These are phyloP conservation scores for Heliamphora pulchella DNA, from an alignment of 179 eudicot genomes.

Conservation along the genomic window DNA sequence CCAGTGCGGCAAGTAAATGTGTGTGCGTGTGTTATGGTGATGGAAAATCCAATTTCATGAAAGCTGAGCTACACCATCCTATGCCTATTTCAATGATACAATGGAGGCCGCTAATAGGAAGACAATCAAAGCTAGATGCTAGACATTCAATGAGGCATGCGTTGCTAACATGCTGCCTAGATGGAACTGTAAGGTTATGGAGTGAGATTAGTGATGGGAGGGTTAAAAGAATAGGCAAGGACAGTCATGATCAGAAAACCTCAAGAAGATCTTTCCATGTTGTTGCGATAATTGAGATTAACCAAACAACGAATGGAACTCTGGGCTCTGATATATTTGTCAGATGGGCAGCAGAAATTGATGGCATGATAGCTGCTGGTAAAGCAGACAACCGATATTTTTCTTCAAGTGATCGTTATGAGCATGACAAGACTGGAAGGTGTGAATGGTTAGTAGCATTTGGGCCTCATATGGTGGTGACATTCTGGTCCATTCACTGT, in stretches of 20 bases:
- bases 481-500: conserved; percentile 91
- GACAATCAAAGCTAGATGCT: conserved; percentile 27
- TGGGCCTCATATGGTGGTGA: conserved; percentile 58
- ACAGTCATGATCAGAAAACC: conserved; percentile 39
- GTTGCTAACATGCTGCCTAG: conserved; percentile 72
- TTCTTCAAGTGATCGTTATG: conserved; percentile 30
- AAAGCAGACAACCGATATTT: conserved; percentile 30
- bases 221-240: conserved; percentile 49
- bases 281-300: conserved; percentile 67
- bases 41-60: conserved; percentile 37
- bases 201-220: conserved; percentile 74
- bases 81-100: conserved; percentile 71
- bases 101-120: conserved; percentile 77
- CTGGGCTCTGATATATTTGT: conserved; percentile 64
- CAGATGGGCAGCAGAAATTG: conserved; percentile 68
- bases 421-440: conserved; percentile 48
- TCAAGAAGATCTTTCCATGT: conserved; percentile 53
- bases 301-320: conserved; percentile 55
- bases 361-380: conserved; percentile 35
- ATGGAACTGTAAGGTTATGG: conserved; percentile 94
- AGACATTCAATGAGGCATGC: conserved; percentile 40
- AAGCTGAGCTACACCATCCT: conserved; percentile 68
- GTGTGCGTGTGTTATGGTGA: conserved; percentile 50
- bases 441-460: conserved; percentile 92
- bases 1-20: conserved; percentile 31